phyloP scores from a whole-genome alignment of 1,284 basidiomycete genomes.

The Tilletia caries region DNA sequence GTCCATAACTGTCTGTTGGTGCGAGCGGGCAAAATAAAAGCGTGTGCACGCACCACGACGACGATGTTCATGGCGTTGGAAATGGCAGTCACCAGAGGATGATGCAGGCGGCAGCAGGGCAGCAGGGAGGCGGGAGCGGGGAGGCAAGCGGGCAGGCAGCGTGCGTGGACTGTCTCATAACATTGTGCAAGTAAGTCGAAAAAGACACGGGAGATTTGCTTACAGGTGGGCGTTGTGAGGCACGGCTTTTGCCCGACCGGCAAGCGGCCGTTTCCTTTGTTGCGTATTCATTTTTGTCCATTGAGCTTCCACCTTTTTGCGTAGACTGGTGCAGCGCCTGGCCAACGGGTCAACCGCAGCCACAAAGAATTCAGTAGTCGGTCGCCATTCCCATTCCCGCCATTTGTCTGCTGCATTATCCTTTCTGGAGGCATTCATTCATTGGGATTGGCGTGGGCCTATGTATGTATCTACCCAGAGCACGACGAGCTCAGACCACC shows the following conservation, averaged over 20 bases:
- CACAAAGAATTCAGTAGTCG: too few relatives aligned
- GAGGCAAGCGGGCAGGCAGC: too few relatives aligned
- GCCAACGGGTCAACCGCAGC: not conserved
- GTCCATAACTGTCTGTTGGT: not conserved
- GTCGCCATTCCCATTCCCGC: too few relatives aligned
- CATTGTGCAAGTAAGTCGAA: not conserved
- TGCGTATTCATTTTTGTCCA: not conserved
- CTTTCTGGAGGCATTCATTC: too few relatives aligned
- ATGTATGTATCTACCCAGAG: too few relatives aligned
- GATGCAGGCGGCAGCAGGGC: too few relatives aligned
- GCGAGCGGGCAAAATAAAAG: not conserved
- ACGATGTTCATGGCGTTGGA: not conserved
- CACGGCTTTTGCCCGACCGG: constrained; percentile 5
- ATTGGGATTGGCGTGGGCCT: too few relatives aligned
- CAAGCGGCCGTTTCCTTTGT: not conserved
- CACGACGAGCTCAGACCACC: too few relatives aligned
- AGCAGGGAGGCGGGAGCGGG: too few relatives aligned
- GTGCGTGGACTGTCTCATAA: not conserved
- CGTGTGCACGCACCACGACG: not conserved
- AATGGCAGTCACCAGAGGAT: not conserved
- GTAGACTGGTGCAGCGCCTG: not conserved
- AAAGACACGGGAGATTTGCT: too few relatives aligned
- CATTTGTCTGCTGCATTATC: too few relatives aligned
- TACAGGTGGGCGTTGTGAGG: too few relatives aligned
- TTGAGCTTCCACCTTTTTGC: not conserved